Conservation (phyloP, 106 monocot genomes). For the Dendrobium officinale region DNA sequence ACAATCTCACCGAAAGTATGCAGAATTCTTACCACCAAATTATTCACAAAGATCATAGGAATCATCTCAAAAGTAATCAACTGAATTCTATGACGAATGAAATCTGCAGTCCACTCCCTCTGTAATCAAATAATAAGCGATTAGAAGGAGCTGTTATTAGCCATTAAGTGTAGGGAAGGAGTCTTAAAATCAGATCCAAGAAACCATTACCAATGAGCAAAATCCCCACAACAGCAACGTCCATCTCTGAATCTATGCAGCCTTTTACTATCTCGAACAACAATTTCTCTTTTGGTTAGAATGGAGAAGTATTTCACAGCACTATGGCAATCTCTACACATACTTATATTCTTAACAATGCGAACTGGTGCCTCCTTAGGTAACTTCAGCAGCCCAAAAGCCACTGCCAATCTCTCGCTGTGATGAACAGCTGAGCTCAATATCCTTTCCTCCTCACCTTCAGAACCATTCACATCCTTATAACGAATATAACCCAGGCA, state of each 20-base stretch:
- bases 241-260: conserved; percentile 75
- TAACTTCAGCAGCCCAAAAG: conserved; percentile 54
- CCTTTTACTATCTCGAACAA: conserved; percentile 63
- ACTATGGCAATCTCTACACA: conserved; percentile 78
- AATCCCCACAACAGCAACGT: conserved; percentile 67
- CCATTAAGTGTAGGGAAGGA: too few relatives aligned
- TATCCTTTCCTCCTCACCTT: conserved; percentile 23
- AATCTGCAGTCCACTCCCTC: too few relatives aligned
- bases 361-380: conserved; percentile 34
- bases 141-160: too few relatives aligned
- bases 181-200: too few relatives aligned
- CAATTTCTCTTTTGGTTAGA: conserved; percentile 54
- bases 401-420: conserved; percentile 67
- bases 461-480: conserved; percentile 23
- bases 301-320: conserved; percentile 49
- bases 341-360: conserved; percentile 66
- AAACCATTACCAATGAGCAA: conserved; percentile 16
- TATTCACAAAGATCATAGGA: too few relatives aligned
- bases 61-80: too few relatives aligned
- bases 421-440: conserved; percentile 34
- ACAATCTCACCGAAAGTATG: too few relatives aligned
- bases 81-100: too few relatives aligned
- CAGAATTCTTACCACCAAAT: too few relatives aligned
- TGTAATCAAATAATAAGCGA: too few relatives aligned
- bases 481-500: conserved; percentile 42